phyloP scores from a whole-genome alignment of 257 asterid species.

The Scutellaria baicalensis region DNA sequence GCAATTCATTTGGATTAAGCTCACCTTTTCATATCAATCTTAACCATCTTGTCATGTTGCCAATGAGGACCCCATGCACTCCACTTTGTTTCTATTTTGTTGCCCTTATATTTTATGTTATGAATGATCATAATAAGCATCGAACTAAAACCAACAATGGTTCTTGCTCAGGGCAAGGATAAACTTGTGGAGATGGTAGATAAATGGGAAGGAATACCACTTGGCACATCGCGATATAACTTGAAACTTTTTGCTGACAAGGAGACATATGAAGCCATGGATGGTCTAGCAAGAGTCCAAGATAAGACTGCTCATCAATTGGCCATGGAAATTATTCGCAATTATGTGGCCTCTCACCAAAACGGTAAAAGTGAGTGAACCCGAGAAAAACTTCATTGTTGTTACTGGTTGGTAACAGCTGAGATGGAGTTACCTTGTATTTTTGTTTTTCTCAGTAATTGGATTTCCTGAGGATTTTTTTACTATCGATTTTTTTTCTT shows the following conservation, averaged over 20 bases:
- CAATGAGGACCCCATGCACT: no score
- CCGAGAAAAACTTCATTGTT: background rate
- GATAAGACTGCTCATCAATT: slow-evolving; percentile 73
- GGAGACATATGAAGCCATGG: slow-evolving; percentile 62
- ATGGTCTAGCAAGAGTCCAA: slow-evolving; percentile 46
- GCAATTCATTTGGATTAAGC: slow-evolving; percentile 4
- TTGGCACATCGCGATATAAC: slow-evolving; percentile 47
- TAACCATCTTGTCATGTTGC: no score
- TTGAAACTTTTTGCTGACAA: slow-evolving; percentile 71
- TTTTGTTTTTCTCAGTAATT: background rate
- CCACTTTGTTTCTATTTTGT: no score
- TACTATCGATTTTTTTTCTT: background rate
- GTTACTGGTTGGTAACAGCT: slow-evolving; percentile 32
- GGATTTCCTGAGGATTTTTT: background rate
- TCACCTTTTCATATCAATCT: background rate
- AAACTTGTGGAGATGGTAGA: slow-evolving; percentile 68
- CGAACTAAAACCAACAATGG: background rate
- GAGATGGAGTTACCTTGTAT: background rate
- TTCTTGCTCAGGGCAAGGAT: slow-evolving; percentile 59
- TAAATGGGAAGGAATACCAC: slow-evolving; percentile 77
- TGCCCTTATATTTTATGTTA: background rate
- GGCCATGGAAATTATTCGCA: slow-evolving; percentile 80
- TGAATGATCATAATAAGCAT: background rate
- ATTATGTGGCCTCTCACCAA: slow-evolving; percentile 61
- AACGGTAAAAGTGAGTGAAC: slow-evolving; percentile 44